Evolutionary conservation across 306 rosid species (phyloP), one percentile per base, ranked within the genome.

Genomic region (Castanospermum australe): DNA sequence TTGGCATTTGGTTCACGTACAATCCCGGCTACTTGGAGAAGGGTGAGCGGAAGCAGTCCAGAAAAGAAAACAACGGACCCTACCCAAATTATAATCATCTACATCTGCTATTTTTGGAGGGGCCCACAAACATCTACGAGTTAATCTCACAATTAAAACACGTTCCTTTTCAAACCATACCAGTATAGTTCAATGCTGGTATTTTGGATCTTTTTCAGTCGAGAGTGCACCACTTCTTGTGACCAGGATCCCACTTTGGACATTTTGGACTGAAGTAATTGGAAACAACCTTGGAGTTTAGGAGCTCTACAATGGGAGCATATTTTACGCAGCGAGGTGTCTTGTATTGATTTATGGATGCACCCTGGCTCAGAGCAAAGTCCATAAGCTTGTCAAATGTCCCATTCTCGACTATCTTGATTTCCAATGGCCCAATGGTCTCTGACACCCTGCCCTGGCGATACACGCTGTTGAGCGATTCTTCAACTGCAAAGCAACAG

Each of bases 331-430:
- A 87, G 0, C 86, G 81, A 22, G 91, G 88, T 8, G 86, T 71
- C 60, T 88, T 88, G 59, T 88, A 88, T 77, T 85, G 91, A 48
- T 88, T 88, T 71, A 88, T 88, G 45, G 89, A 85, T 0, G 91
- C 84, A 21, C 87, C 91, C 20, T 76, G 66, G 55, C 71, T 73
- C 11, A 88, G 50, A 14, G 87, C 87, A 35, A 85, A 80, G 55
- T 85, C 89, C 91, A 85, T 82, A 14, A 88, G 89, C 22, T 69
- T 73, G 36, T 85, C 89, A 57, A 87, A 87, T 0, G 89, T 87
- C 39, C 91, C 91, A 2, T n/a, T 45, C 50, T 87, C 85, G 20
- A 85, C 81, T 2, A 87, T 20, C 77, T 72, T 82, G 8, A 87
- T 79, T 83, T 85, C 91, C 15, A 87, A 57, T 11, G 91, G 85